phyloP scores from a whole-genome alignment of 805 yeast genomes.

The Saturnispora dispora region DNA sequence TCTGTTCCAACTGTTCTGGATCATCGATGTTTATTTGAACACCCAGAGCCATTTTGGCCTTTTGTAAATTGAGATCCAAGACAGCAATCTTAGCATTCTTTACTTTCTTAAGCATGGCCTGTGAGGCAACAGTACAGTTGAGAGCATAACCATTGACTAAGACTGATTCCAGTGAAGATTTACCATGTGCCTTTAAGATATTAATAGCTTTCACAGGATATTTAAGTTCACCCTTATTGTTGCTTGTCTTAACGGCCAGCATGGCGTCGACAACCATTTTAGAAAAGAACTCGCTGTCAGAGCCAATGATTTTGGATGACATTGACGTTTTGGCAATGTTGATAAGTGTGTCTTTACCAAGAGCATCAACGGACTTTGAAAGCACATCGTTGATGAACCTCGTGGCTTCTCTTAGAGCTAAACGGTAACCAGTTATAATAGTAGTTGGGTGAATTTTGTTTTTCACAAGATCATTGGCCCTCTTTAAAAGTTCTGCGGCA shows the following conservation, averaged over 20 bases:
- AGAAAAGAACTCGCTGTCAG: constrained; percentile 86
- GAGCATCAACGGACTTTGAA: constrained; percentile 65
- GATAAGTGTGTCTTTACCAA: constrained; percentile 76
- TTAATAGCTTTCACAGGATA: constrained; percentile 98
- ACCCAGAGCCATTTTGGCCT: constrained; percentile 96
- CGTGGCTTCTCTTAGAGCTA: constrained; percentile 86
- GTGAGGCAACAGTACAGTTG: constrained; percentile 94
- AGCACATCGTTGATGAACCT: constrained; percentile 79
- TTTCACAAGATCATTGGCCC: constrained; percentile 90
- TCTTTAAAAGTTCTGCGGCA: constrained; percentile 83
- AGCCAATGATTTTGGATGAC: constrained; percentile 93
- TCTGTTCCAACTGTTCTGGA: constrained; percentile 85
- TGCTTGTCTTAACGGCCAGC: constrained; percentile 87
- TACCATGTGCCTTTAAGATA: constrained; percentile 93
- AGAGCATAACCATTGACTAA: constrained; percentile 91
- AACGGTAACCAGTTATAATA: constrained; percentile 90
- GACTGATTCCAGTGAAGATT: constrained; percentile 77
- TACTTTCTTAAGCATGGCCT: constrained; percentile 81
- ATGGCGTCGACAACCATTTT: constrained; percentile 91
- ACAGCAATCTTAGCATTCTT: constrained; percentile 74
- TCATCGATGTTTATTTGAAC: constrained; percentile 94
- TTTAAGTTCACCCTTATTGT: constrained; percentile 76
- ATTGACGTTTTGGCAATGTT: constrained; percentile 95
- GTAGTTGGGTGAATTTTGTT: constrained; percentile 97
- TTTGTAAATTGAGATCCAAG: constrained; percentile 86